Evolutionary conservation across 768 basidiomycete genomes (phyloP), one percentile per base, ranked within the genome.

Genomic region (Mycena epipterygia): DNA sequence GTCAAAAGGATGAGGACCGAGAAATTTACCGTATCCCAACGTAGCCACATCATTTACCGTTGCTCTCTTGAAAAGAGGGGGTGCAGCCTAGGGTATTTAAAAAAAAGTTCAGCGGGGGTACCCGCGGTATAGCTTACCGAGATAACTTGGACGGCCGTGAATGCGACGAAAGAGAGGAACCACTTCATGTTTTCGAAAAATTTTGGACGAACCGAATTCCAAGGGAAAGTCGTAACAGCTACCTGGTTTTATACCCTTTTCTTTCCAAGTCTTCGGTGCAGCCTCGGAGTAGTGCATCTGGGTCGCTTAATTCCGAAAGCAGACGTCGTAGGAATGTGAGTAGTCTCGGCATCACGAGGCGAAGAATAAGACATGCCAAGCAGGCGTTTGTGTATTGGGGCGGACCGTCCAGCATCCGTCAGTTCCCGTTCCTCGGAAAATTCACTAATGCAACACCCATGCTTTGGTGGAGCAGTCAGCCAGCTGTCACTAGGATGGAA

Each of bases 41-140:
- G 62, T 70, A 46, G 68, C 68, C 16, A 64, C 56, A 35, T 67
- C 61, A 35, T 73, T 71, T 39, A 77, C 75, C 1, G 85, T 76
- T 5, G 83, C 84, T 37, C 84, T 79, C 74, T 83, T 84, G 42
- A 75, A 76, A 25, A 82, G 30, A 3, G 65, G 42, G 5, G 76
- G 73, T 41, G 75, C 55, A 27, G 52, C 19, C 48, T 49, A 63
- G 67, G 21, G 7, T 5, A 4, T 48, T n/a, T 25, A 25, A 48
- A 25, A 48, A 5, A 6, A 12, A 48, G 46, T 2, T 25, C 46
- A 5, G 23, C n/a, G 6, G 5, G 25, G 8, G 13, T 6, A 23
- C n/a, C 12, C 25, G 8, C 23, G 46, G 46, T 5, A n/a, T n/a
- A 11, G 33, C 75, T 32, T 66, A 81, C 81, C 52, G 75, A 77